Conservation (phyloP, 441 rosid genomes). For the Corymbia calophylla region DNA sequence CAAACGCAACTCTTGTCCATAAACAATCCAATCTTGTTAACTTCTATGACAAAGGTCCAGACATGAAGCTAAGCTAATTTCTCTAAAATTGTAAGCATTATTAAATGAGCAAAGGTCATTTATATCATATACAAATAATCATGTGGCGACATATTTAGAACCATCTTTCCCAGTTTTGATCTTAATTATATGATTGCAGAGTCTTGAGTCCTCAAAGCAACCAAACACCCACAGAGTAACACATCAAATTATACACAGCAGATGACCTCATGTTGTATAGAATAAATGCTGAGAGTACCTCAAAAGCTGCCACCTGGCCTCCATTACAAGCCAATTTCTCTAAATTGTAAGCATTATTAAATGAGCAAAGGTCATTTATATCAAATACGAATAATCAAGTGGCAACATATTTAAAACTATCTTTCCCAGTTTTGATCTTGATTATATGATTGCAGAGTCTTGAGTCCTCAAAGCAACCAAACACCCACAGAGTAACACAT, state of each 20-base stretch:
- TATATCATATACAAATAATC: not conserved
- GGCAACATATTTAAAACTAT: not conserved
- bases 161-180: not conserved
- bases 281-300: too few species aligned
- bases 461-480: not conserved
- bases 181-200: not conserved
- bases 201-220: not conserved
- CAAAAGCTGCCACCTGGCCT: too few species aligned
- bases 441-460: not conserved
- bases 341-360: not conserved
- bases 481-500: not conserved
- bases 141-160: not conserved
- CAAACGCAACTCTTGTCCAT: not conserved
- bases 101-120: not conserved
- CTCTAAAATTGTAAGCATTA: not conserved
- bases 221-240: not conserved
- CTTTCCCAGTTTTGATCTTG: not conserved
- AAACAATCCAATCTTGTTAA: not conserved
- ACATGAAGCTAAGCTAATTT: not conserved
- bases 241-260: not conserved
- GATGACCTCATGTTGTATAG: not conserved
- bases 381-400: not conserved
- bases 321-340: not conserved
- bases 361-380: not conserved
- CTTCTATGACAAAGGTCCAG: not conserved